A percentile compares a stretch with the other conserved stretches of the same genome.
phyloP scores from a whole-genome alignment of 2,329 filamentous ascomycete genomes.

The Cordyceps cicadae region DNA sequence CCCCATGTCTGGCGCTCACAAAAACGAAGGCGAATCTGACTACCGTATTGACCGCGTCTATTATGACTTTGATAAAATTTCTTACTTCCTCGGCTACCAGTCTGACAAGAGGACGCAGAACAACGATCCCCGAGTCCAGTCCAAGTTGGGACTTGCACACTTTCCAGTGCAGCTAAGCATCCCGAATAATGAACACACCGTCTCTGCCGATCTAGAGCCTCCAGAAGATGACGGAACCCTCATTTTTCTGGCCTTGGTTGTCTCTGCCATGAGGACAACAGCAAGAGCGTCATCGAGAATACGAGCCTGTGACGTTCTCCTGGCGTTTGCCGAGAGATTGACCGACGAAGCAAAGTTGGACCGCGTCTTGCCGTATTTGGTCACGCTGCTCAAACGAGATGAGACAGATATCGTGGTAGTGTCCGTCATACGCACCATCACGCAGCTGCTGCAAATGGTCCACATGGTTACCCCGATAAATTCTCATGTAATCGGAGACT shows the following conservation, averaged over 20 bases:
- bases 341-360: conserved; percentile 96
- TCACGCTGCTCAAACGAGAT: conserved; percentile 67
- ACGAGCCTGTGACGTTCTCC: conserved; percentile 79
- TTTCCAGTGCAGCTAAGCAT: conserved; percentile 82
- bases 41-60: conserved; percentile 90
- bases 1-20: conserved; percentile 55
- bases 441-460: conserved; percentile 80
- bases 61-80: conserved; percentile 95
- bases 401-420: conserved; percentile 77
- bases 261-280: conserved; percentile 81
- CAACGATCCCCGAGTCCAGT: conserved; percentile 19
- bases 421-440: conserved; percentile 75
- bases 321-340: conserved; percentile 83
- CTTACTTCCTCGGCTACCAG: conserved; percentile 78
- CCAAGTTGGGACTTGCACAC: conserved; percentile 48
- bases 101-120: conserved; percentile 33
- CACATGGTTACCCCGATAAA: conserved; percentile 76
- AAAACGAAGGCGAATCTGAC: conserved; percentile 78
- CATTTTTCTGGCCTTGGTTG: conserved; percentile 83
- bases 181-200: conserved; percentile 70
- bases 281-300: conserved; percentile 80
- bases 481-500: conserved; percentile 60
- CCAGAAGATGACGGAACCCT: conserved; percentile 80
- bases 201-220: conserved; percentile 51
- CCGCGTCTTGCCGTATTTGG: conserved; percentile 81